These are phyloP conservation scores for Ilyonectria mors-panacis DNA, from an alignment of 2,329 filamentous ascomycete genomes.

Conservation along the genomic window DNA sequence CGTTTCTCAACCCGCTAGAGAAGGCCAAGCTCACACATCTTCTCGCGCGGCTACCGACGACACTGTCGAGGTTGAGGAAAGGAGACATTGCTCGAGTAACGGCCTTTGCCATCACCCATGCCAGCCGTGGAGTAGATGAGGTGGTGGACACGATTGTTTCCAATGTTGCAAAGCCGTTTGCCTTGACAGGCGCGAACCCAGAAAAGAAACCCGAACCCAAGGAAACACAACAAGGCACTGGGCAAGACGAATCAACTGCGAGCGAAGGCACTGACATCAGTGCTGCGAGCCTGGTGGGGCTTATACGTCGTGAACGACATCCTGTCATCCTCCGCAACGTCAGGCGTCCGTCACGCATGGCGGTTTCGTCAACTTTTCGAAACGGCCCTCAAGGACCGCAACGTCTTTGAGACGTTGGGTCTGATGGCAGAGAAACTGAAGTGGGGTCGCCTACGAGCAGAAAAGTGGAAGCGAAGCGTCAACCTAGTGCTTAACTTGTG, in stretches of 20 bases:
- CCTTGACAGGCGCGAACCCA: conserved; percentile 79
- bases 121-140: conserved; percentile 87
- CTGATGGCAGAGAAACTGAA: conserved; percentile 77
- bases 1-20: conserved; percentile 85
- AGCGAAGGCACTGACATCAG: conserved; percentile 74
- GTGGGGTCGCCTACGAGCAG: conserved; percentile 86
- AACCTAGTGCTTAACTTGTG: conserved; percentile 78
- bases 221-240: conserved; percentile 41
- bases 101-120: conserved; percentile 90
- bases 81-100: conserved; percentile 91
- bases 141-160: conserved; percentile 89
- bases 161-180: conserved; percentile 85
- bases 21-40: conserved; percentile 89
- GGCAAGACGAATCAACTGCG: conserved; percentile 55
- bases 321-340: conserved; percentile 81
- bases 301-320: conserved; percentile 86
- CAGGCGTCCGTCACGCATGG: conserved; percentile 87
- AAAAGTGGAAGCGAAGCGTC: conserved; percentile 88
- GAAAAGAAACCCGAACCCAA: conserved; percentile 60
- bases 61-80: conserved; percentile 80
- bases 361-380: conserved; percentile 88
- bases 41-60: conserved; percentile 84
- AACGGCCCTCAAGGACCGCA: conserved; percentile 74
- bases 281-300: conserved; percentile 82
- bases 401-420: conserved; percentile 83